Evolutionary conservation across 495 filamentous ascomycete genomes (phyloP), one percentile per base, ranked within the genome.

Genomic region (Saxophila tyrrhenica): DNA sequence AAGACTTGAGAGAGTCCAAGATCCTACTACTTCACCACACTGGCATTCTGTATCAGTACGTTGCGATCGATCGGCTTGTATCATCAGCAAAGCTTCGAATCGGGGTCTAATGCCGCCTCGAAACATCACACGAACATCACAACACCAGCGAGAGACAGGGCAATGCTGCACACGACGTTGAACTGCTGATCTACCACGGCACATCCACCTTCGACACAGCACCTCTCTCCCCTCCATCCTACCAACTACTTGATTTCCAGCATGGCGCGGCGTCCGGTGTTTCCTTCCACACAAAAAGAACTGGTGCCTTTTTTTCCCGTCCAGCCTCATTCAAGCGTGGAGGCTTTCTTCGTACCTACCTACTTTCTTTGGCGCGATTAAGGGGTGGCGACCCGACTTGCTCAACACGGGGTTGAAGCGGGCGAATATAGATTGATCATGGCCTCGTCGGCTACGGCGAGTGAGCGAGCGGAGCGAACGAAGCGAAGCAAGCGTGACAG

Each of bases 1-100:
- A 71, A 71, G 61, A 62, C 65, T 54, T 71, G 29, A 35, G 13
- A 35, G 13, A 58, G 60, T 25, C 23, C 41, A n/a, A 44, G 7
- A 7, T 9, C 41, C n/a, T n/a, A 44, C 13, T 13, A n/a, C 42
- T 21, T 24, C 25, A 22, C 48, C 25, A n/a, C 19, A 50, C 25
- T 29, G 51, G 56, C 53, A 50, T 57, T 38, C 15, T 55, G 53
- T 54, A 57, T 25, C 50, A 54, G 10, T 50, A 52, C 58, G 50
- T 44, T 21, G 38, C 43, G 48, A 47, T 19, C 43, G 48, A 47
- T 19, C 55, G 21, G 52, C 38, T 57, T 58, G 55, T 58, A 52
- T 25, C 41, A 57, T 39, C n/a, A n/a, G n/a, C 51, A 59, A 49
- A 19, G 24, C 21, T 55, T 38, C 45, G 16, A 25, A n/a, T n/a